These are phyloP conservation scores for Ophiocytium majus DNA, from an alignment of 352 stramenopile species.

Conservation along the genomic window DNA sequence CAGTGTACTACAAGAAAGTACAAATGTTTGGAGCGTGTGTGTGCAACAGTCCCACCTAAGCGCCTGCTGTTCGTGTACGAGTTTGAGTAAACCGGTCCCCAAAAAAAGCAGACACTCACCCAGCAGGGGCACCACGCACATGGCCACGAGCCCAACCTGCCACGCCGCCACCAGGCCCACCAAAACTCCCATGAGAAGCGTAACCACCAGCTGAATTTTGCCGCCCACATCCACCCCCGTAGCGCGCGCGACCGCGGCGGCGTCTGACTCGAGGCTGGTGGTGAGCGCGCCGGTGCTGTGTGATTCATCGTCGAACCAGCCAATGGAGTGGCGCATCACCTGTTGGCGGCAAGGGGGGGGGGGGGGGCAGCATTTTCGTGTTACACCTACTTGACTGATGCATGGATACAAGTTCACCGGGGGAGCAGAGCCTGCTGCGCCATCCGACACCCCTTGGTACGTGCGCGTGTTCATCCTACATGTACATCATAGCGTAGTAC, in stretches of 20 bases:
- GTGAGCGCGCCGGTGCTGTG: constrained; percentile 69
- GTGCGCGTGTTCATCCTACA: no score
- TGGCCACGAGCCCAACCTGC: constrained; percentile 45
- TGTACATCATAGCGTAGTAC: no score
- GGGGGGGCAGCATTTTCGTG: no score
- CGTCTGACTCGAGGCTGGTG: constrained; percentile 68
- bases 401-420: no score
- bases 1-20: no score
- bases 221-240: constrained; percentile 38
- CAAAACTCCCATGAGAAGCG: constrained; percentile 31
- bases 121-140: constrained; percentile 34
- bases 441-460: no score
- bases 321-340: not conserved
- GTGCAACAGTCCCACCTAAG: no score
- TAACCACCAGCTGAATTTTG: constrained; percentile 43
- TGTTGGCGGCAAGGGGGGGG: not conserved
- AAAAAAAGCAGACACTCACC: not conserved
- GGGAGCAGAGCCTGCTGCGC: no score
- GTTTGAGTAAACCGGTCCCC: no score
- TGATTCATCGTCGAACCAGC: constrained; percentile 53
- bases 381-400: no score
- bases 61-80: no score
- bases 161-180: constrained; percentile 35
- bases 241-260: constrained; percentile 40
- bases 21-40: no score